Evolutionary conservation across 805 yeast species (phyloP).

Genomic region (Starmerella etchellsii): DNA sequence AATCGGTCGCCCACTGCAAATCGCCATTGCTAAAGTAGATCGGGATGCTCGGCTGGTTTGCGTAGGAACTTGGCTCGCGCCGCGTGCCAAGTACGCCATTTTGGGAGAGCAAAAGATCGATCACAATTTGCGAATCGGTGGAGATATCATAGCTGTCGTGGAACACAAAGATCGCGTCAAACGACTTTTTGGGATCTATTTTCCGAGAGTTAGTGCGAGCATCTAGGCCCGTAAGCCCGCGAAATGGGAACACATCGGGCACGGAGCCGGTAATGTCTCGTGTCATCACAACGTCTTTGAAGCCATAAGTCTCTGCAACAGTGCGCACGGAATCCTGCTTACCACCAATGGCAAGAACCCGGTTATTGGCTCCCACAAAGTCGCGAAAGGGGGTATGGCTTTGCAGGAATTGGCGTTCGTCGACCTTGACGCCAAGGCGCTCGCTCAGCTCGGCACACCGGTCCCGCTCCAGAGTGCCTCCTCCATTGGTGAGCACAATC

Average conservation of each 20-base stretch:
- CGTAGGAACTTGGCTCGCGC: constrained; percentile 4
- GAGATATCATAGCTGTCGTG: constrained; percentile 79
- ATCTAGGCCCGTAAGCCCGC: constrained; percentile 58
- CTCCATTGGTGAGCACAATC: constrained; percentile 82
- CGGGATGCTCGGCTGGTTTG: constrained; percentile 63
- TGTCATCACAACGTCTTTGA: constrained; percentile 69
- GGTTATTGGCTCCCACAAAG: constrained; percentile 50
- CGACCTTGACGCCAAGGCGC: constrained; percentile 46
- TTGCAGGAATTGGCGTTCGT: constrained; percentile 72
- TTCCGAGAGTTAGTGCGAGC: constrained; percentile 32
- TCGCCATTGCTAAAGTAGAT: constrained; percentile 85
- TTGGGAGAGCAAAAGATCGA: constrained; percentile 64
- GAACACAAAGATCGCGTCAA: constrained; percentile 76
- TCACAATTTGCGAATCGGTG: constrained; percentile 78
- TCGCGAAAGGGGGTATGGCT: constrained; percentile 93
- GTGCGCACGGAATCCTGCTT: constrained; percentile 71
- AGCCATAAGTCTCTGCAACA: constrained; percentile 75
- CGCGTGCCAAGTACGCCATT: constrained; percentile 78
- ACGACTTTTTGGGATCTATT: constrained; percentile 46
- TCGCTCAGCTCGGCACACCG: constrained; percentile 60
- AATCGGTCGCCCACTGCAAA: constrained; percentile 87
- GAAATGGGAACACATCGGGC: constrained; percentile 77
- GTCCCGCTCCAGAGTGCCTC: constrained; percentile 68
- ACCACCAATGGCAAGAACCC: constrained; percentile 81
- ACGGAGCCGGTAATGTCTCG: constrained; percentile 74